phyloP scores from a whole-genome alignment of 1,284 basidiomycete species.

The Ceratobasidium sp. region DNA sequence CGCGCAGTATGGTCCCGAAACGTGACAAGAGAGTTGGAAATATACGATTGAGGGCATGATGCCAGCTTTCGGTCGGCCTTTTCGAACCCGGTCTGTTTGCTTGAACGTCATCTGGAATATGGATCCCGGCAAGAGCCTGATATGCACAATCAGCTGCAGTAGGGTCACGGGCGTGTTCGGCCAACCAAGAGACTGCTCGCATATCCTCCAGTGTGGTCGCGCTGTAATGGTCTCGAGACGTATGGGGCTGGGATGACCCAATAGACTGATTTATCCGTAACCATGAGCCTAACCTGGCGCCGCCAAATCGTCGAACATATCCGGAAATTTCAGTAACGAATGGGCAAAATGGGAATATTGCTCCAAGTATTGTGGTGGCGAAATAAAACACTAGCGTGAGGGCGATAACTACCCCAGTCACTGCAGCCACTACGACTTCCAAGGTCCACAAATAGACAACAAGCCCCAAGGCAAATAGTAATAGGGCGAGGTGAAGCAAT shows the following conservation, averaged over 20 bases:
- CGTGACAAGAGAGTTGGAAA: conserved; percentile 18
- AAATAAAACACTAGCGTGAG: conserved; percentile 24
- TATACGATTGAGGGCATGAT: background rate
- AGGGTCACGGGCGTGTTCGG: conserved; percentile 23
- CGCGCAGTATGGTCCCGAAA: conserved; percentile 1
- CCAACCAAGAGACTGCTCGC: conserved; percentile 24
- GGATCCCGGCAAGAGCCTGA: conserved; percentile 8
- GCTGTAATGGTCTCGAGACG: background rate
- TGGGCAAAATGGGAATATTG: conserved; percentile 11
- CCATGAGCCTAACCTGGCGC: background rate
- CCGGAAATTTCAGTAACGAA: conserved; percentile 24
- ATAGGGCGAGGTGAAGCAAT: conserved; percentile 32
- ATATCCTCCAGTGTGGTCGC: conserved; percentile 26
- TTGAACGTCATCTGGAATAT: background rate
- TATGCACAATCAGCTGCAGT: conserved; percentile 19
- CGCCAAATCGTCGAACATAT: conserved; percentile 13
- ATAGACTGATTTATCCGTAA: background rate
- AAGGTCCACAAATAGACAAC: conserved; percentile 34
- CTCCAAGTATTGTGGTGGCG: conserved; percentile 4
- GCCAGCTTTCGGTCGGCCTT: background rate
- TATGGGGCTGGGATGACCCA: background rate
- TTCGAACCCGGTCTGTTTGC: background rate
- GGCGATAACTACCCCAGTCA: conserved; percentile 16
- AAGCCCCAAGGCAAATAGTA: conserved; percentile 30
- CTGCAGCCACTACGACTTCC: conserved; percentile 22